Percentiles rank a stretch among this genome's conserved stretches.
Conservation (phyloP, 345 rosid genomes). For the Salix koriyanagi region DNA sequence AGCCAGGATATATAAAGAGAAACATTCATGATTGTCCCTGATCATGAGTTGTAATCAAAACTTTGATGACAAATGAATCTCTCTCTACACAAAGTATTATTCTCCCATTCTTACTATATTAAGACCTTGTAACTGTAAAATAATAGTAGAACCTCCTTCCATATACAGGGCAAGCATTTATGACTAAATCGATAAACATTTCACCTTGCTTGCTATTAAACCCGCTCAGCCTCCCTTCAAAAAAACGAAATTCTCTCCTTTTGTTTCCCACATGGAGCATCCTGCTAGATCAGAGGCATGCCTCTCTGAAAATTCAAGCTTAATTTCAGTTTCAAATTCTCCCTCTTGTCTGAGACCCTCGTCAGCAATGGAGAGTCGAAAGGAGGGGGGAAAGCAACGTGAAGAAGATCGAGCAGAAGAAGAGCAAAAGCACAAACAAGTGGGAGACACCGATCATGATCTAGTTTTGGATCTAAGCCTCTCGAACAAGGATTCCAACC, state of each 20-base stretch:
- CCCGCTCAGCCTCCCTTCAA: conserved; percentile 6
- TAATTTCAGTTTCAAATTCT: conserved; percentile 30
- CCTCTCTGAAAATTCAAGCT: conserved; percentile 35
- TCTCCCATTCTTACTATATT: conserved; percentile 15
- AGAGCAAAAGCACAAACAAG: neutral
- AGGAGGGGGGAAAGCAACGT: neutral
- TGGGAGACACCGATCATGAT: neutral
- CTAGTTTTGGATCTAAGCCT: conserved; percentile 64
- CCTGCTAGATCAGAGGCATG: conserved; percentile 29
- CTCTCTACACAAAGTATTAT: conserved; percentile 2
- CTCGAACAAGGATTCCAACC: conserved; percentile 34
- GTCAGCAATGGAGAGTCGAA: neutral
- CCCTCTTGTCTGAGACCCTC: conserved; percentile 9
- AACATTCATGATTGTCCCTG: neutral
- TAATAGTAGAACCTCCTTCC: conserved; percentile 8
- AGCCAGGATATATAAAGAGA: conserved; percentile 11
- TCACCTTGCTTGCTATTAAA: conserved; percentile 28
- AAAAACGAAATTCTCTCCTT: neutral
- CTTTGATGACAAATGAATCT: conserved; percentile 3
- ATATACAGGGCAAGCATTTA: conserved; percentile 11
- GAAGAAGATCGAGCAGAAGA: conserved; percentile 3
- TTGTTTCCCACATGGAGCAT: conserved; percentile 30
- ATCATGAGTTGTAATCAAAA: conserved; percentile 21
- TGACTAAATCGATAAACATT: conserved; percentile 17
- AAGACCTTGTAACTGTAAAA: conserved; percentile 39